These are phyloP conservation scores for Podaxis rugospora DNA, from an alignment of 768 basidiomycete species.

Conservation along the genomic window DNA sequence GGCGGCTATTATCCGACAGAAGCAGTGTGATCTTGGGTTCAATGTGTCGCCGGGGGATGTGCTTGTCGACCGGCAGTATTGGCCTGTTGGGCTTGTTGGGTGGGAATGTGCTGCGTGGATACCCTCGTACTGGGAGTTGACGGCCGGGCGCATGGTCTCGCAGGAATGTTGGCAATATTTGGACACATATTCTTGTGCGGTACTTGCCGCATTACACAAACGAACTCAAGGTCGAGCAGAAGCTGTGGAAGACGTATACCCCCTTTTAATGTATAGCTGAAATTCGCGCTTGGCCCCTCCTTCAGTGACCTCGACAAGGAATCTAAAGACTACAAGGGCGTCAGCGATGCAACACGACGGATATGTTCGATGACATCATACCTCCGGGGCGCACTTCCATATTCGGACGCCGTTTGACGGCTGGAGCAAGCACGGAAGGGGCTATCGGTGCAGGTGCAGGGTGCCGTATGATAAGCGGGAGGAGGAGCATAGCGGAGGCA, in stretches of 20 bases:
- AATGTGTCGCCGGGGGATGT: conserved; percentile 6
- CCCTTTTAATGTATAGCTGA: neutral
- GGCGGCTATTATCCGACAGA: conserved; percentile 9
- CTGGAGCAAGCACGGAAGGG: too few species aligned
- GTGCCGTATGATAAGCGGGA: too few species aligned
- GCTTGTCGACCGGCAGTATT: neutral
- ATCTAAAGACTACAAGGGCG: too few species aligned
- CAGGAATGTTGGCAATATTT: neutral
- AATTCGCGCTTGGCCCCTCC: too few species aligned
- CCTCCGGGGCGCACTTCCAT: too few species aligned
- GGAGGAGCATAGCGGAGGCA: too few species aligned
- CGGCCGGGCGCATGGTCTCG: neutral
- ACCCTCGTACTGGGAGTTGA: conserved; percentile 5
- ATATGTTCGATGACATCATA: too few species aligned
- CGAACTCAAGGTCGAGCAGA: conserved; percentile 4
- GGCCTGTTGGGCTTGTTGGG: conserved; percentile 3
- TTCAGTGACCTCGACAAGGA: too few species aligned
- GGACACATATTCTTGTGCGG: neutral
- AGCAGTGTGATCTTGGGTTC: conserved; percentile 6
- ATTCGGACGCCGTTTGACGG: too few species aligned
- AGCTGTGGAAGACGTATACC: conserved; percentile 12
- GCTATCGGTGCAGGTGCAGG: too few species aligned
- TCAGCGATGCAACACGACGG: too few species aligned
- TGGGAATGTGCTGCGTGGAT: conserved; percentile 11
- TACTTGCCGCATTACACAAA: conserved; percentile 9